Base-by-base conservation (phyloP, 2,329 filamentous ascomycete species). In the Cladophialophora immunda region DNA sequence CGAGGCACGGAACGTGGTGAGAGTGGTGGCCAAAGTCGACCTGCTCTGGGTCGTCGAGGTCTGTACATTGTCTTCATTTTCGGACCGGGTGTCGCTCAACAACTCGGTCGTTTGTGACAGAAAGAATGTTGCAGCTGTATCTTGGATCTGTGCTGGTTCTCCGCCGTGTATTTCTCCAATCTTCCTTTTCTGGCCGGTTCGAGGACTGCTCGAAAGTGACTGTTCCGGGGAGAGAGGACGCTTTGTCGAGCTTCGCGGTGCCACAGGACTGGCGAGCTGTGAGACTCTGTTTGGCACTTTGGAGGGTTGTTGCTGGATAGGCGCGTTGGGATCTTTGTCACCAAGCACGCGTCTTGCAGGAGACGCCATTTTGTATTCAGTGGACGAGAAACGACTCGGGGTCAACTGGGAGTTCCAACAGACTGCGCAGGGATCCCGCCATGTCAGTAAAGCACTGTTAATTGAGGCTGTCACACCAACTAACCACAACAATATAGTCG, bases 241-340 rank as follows among this genome's bases (percentile, higher is more conserved):
- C 34, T 67, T 68, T 52, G 58, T 22, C 32, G 65, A 22, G 15
- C 58, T 50, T 13, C 29, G 58, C 25, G 57, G 54, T 7, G 36
- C 17, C 36, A 55, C 34, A 27, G 60, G 55, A 57, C 52, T 62
- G 56, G 56, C 52, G 25, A 29, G 15, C 32, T 62, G 50, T 36
- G 30, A 45, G 50, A 15, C 32, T 19, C 53, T 36, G 17, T 9
- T 52, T 36, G 30, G 19, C 53, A 41, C 60, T 60, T 68, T 58
- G 32, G 66, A 13, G 67, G 65, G 25, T 64, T 25, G 60, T 17
- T 65, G 58, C 15, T 67, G 64, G 19, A 72, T 59, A 27, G 57
- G 59, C 57, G 67, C 64, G 70, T 74, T 74, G 13, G 60, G 69
- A 50, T 71, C 66, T 64, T 73, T 74, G 22, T 71, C 67, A 36